Evolutionary conservation across 169 alveolate species (phyloP).

Genomic region (Plasmodium ovale): DNA sequence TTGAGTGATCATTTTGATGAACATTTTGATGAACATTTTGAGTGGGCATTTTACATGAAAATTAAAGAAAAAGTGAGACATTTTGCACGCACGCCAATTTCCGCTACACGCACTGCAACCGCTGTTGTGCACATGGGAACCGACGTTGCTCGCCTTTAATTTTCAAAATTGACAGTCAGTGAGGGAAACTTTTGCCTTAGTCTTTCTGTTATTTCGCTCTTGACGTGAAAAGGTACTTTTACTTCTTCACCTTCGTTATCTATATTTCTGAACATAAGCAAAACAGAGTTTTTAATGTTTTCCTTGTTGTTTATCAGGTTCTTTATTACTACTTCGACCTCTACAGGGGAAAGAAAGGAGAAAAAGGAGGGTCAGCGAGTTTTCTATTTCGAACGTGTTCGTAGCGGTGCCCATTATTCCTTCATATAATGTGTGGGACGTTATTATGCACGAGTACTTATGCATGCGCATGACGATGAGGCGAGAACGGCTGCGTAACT

Average conservation of each 20-base stretch:
- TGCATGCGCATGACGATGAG: not conserved
- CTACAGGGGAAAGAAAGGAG: slow-evolving; percentile 4
- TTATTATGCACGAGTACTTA: no score
- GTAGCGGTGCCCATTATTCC: no score
- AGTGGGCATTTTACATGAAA: no score
- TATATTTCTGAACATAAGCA: slow-evolving; percentile 22
- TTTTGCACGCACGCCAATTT: no score
- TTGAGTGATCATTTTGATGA: no score
- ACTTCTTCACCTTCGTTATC: slow-evolving; percentile 33
- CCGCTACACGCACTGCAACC: not conserved
- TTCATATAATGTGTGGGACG: no score
- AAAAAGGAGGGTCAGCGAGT: not conserved
- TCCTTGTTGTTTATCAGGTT: slow-evolving; percentile 58
- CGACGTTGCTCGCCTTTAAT: slow-evolving; percentile 15
- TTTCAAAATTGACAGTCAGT: slow-evolving; percentile 66
- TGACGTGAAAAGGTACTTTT: slow-evolving; percentile 51
- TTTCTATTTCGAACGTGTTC: no score
- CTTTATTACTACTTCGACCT: slow-evolving; percentile 52
- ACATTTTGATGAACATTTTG: no score
- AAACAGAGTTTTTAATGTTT: slow-evolving; percentile 60
- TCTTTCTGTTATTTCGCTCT: slow-evolving; percentile 73
- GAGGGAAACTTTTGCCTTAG: slow-evolving; percentile 70
- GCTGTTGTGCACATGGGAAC: no score
- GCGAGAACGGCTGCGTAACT: not conserved
- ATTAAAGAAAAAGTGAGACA: no score